Evolutionary conservation across 352 stramenopile species (phyloP).

Genomic region (Phytophthora cactorum): DNA sequence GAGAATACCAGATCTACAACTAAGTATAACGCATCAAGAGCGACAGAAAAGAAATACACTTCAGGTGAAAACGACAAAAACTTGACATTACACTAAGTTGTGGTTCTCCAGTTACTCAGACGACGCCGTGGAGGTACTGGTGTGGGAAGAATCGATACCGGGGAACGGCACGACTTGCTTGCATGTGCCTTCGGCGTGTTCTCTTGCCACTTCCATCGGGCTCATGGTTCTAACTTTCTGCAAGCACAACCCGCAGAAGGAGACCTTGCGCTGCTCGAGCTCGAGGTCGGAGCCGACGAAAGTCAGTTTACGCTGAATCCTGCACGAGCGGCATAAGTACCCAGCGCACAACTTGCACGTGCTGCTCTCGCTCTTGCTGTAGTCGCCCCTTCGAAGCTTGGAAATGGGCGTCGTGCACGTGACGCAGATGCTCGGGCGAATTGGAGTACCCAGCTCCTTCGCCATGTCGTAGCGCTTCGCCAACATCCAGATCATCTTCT

Average conservation of each 20-base stretch:
- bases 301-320: constrained; percentile 43
- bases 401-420: constrained; percentile 34
- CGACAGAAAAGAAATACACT: no score
- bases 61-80: no score
- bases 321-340: constrained; percentile 45
- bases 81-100: no score
- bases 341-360: constrained; percentile 46
- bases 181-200: constrained; percentile 14
- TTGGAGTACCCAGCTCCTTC: constrained; percentile 23
- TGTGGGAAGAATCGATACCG: constrained; percentile 8
- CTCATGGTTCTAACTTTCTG: constrained; percentile 34
- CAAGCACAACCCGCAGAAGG: constrained; percentile 38
- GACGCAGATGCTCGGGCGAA: constrained; percentile 28
- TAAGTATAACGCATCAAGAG: no score
- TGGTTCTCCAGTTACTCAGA: background rate
- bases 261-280: constrained; percentile 39
- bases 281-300: constrained; percentile 34
- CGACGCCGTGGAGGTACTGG: background rate
- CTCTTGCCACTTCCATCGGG: constrained; percentile 25
- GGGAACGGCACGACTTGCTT: constrained; percentile 10
- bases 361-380: constrained; percentile 23
- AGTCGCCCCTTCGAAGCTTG: constrained; percentile 27
- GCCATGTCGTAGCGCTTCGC: constrained; percentile 27
- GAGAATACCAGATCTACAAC: no score
- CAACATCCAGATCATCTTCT: constrained; percentile 43